A percentile compares a stretch with the other conserved stretches of the same genome.
These are phyloP conservation scores for Candida glaebosa DNA, from an alignment of 805 yeast genomes.

Conservation along the genomic window DNA sequence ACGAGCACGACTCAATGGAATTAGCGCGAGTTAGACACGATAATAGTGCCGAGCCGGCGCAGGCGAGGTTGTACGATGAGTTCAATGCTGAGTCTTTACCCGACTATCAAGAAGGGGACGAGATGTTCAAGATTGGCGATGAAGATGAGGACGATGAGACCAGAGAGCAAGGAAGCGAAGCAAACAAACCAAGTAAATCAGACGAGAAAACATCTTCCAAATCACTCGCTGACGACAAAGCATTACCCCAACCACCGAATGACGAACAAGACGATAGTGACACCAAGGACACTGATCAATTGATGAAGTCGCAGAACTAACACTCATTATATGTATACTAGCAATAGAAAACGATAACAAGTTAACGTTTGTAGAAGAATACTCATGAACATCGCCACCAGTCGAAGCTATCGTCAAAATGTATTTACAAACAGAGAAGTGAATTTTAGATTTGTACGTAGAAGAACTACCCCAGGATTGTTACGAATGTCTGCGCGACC, in stretches of 20 bases:
- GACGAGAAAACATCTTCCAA: too few species aligned
- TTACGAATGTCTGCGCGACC: too few species aligned
- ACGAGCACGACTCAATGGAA: slow-evolving; percentile 17
- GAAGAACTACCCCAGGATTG: too few species aligned
- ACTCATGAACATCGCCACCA: too few species aligned
- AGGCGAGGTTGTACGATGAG: slow-evolving; percentile 33
- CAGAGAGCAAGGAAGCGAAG: not conserved
- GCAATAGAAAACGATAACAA: too few species aligned
- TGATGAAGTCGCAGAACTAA: not conserved
- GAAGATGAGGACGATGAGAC: slow-evolving; percentile 27
- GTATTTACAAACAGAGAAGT: too few species aligned
- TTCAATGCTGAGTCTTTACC: slow-evolving; percentile 36
- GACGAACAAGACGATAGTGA: not conserved
- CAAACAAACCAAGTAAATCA: too few species aligned
- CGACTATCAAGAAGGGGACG: slow-evolving; percentile 26
- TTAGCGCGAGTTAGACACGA: slow-evolving; percentile 28
- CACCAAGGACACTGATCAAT: not conserved
- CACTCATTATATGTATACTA: too few species aligned
- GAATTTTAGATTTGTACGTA: too few species aligned
- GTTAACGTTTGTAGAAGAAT: too few species aligned
- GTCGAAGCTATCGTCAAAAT: too few species aligned
- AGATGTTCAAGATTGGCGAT: slow-evolving; percentile 38
- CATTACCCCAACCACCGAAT: not conserved
- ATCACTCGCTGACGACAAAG: too few species aligned
- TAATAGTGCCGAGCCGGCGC: slow-evolving; percentile 10